phyloP scores from a whole-genome alignment of 116 monocot species.

The Phalaenopsis hybrid region DNA sequence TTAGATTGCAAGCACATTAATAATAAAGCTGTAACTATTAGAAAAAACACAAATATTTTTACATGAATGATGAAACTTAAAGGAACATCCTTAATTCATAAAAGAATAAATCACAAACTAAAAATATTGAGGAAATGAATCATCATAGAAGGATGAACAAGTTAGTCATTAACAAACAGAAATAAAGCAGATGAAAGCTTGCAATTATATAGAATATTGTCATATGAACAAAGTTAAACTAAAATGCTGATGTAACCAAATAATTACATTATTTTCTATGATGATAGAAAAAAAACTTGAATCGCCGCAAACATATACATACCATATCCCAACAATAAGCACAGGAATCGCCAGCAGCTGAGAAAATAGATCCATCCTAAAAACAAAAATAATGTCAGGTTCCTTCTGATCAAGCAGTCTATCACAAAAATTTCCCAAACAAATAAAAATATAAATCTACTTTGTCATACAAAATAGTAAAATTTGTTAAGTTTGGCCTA shows the following conservation, averaged over 20 bases:
- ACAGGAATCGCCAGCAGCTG: conserved; percentile 87
- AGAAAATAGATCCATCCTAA: conserved; percentile 79
- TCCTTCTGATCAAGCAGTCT: background rate
- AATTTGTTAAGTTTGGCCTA: background rate
- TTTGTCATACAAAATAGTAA: background rate
- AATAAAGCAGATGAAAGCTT: background rate
- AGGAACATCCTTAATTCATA: no score
- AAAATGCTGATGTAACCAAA: background rate
- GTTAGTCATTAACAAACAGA: background rate
- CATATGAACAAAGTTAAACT: background rate
- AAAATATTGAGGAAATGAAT: background rate
- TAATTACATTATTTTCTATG: background rate
- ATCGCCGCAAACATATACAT: conserved; percentile 19
- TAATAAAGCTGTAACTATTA: no score
- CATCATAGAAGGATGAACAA: background rate
- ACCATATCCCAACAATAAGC: conserved; percentile 99
- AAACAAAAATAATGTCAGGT: conserved; percentile 17
- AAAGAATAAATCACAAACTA: no score
- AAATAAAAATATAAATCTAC: background rate
- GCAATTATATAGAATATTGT: background rate
- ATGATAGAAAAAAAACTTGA: background rate
- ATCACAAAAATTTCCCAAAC: background rate
- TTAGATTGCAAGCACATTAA: no score
- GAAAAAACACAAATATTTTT: no score
- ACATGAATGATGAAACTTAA: no score